Evolutionary conservation across 495 filamentous ascomycete genomes (phyloP).

Genomic region (Neurospora tetraspora): DNA sequence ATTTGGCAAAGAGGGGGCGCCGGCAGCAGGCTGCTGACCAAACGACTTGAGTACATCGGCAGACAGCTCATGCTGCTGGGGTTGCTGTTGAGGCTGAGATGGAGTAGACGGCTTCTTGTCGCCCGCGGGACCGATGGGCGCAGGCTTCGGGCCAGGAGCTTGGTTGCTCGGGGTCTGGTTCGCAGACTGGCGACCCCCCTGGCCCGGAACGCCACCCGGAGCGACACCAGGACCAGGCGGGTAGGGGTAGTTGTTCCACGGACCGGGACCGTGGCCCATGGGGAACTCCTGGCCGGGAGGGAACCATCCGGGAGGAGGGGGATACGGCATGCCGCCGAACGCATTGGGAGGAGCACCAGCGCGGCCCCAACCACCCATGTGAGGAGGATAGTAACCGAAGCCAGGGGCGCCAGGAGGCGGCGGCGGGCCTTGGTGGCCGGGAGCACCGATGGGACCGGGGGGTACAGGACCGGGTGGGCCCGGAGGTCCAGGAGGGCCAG

Average conservation of each 20-base stretch:
- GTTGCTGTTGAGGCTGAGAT: neutral
- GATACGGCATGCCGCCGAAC: conserved; percentile 37
- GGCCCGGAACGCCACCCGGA: conserved; percentile 19
- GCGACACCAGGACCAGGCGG: conserved; percentile 39
- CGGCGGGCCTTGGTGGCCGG: conserved; percentile 22
- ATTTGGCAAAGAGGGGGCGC: conserved; percentile 50
- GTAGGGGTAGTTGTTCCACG: conserved; percentile 40
- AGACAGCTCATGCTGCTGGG: conserved; percentile 20
- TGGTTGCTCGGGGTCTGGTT: conserved; percentile 29
- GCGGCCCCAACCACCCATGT: conserved; percentile 43
- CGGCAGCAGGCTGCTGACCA: conserved; percentile 27
- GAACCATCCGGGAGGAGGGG: conserved; percentile 68
- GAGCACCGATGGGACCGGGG: conserved; percentile 10
- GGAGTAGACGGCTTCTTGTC: conserved; percentile 34
- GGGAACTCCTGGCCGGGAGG: conserved; percentile 75
- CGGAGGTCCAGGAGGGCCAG: conserved; percentile 25
- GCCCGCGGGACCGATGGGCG: conserved; percentile 45
- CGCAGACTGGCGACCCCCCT: conserved; percentile 18
- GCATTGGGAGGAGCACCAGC: conserved; percentile 26
- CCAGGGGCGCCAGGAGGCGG: conserved; percentile 15
- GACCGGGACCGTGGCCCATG: conserved; percentile 48
- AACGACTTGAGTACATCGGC: conserved; percentile 27
- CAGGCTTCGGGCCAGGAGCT: conserved; percentile 33
- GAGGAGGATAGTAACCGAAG: conserved; percentile 35
- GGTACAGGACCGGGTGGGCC: conserved; percentile 15